Conservation (phyloP, 805 yeast species). For the Sugiyamaella chiloensis region DNA sequence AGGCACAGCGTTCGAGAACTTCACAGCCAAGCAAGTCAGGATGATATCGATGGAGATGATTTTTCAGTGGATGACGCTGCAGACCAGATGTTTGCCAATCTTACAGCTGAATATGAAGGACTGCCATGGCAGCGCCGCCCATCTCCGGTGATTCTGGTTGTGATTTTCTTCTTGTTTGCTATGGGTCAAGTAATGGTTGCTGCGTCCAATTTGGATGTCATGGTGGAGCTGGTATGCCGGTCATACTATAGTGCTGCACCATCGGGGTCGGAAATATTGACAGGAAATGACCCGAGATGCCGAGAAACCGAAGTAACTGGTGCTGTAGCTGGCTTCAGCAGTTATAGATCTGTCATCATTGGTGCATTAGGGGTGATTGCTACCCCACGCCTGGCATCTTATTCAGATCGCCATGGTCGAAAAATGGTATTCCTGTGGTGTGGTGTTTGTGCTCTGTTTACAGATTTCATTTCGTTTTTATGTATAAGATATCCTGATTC, state of each 20-base stretch:
- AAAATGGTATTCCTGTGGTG: slow-evolving; percentile 41
- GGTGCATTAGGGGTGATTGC: slow-evolving; percentile 20
- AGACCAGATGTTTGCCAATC: slow-evolving; percentile 1
- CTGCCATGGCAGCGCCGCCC: slow-evolving; percentile 11
- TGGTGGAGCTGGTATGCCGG: slow-evolving; percentile 24
- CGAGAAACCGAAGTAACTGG: slow-evolving; percentile 21
- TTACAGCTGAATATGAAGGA: slow-evolving; percentile 5
- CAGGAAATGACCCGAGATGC: slow-evolving; percentile 22
- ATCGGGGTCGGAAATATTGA: background rate
- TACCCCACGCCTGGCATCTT: slow-evolving; percentile 49
- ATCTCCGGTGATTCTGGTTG: slow-evolving; percentile 12
- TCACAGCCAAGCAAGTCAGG: background rate
- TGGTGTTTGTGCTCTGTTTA: slow-evolving; percentile 14
- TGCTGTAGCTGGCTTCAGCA: slow-evolving; percentile 21
- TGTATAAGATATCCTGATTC: slow-evolving; percentile 21
- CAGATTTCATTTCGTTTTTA: slow-evolving; percentile 18
- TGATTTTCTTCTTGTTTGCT: slow-evolving; percentile 15
- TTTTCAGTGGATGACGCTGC: slow-evolving; percentile 4
- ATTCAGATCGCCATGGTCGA: slow-evolving; percentile 65
- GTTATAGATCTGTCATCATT: slow-evolving; percentile 16
- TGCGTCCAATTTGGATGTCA: slow-evolving; percentile 22
- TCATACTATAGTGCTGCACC: slow-evolving; percentile 13
- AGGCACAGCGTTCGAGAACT: background rate
- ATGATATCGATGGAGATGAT: background rate
- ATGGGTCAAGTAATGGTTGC: slow-evolving; percentile 19